phyloP scores from a whole-genome alignment of 2,329 filamentous ascomycete species.

The Scedosporium boydii region DNA sequence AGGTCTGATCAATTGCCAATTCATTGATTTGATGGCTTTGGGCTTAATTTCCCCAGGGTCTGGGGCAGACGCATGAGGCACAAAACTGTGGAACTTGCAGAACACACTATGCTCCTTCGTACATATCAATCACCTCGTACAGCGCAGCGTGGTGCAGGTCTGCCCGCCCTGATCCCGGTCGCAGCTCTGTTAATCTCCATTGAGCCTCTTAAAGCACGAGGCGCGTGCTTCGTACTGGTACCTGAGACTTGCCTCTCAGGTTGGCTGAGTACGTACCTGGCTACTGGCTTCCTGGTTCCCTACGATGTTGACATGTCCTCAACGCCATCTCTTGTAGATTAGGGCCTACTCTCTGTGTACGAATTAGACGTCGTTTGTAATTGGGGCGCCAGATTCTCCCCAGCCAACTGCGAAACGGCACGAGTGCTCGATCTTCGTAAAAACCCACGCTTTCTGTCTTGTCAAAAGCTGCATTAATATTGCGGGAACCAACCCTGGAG shows the following conservation, averaged over 20 bases:
- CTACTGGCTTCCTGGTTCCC: neutral
- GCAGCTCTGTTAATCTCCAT: neutral
- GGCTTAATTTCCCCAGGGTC: neutral
- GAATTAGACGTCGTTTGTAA: no score
- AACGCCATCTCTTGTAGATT: neutral
- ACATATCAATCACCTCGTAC: neutral
- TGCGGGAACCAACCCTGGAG: neutral
- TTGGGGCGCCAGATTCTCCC: no score
- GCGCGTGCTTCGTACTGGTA: neutral
- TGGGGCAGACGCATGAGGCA: neutral
- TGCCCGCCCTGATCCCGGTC: neutral
- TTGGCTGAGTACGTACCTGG: neutral
- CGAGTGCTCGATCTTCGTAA: no score
- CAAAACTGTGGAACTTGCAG: neutral
- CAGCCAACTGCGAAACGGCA: no score
- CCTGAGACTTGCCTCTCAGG: neutral
- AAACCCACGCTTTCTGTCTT: neutral
- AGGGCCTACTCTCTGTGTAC: no score
- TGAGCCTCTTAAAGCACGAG: neutral
- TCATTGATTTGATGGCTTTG: neutral
- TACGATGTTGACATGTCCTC: no score
- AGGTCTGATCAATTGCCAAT: neutral
- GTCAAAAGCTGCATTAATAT: neutral
- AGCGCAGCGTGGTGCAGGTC: neutral
- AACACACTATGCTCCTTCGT: no score